Percentiles rank a stretch among this genome's conserved stretches.
Evolutionary conservation across 1,284 basidiomycete genomes (phyloP).

Genomic region (Apiotrichum gracile): DNA sequence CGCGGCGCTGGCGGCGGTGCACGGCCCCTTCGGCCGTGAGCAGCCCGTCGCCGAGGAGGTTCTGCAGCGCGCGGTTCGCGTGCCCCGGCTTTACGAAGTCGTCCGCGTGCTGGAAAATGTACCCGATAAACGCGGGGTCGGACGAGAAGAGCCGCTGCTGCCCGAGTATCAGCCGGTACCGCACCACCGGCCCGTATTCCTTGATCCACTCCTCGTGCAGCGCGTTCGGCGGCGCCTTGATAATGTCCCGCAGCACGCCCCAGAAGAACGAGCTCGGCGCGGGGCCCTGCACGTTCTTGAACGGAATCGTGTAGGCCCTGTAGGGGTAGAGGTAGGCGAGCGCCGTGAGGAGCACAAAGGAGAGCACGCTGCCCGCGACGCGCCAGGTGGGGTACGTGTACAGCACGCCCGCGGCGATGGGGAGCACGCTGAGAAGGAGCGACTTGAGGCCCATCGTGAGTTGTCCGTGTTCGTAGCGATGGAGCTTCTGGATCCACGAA

Average conservation of each 20-base stretch:
- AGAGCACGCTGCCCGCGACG: background rate
- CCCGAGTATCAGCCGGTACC: slow-evolving; percentile 17
- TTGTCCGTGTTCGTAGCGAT: too few species aligned
- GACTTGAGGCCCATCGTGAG: background rate
- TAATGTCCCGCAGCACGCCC: slow-evolving; percentile 17
- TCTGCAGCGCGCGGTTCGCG: slow-evolving; percentile 54
- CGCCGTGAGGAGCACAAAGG: background rate
- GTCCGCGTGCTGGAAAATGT: slow-evolving; percentile 58
- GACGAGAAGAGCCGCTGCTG: slow-evolving; percentile 53
- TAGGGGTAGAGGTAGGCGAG: slow-evolving; percentile 11
- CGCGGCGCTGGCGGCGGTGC: slow-evolving; percentile 53
- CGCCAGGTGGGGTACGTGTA: background rate
- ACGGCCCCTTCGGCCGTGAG: slow-evolving; percentile 49
- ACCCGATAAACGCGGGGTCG: slow-evolving; percentile 57
- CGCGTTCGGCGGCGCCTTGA: slow-evolving; percentile 12
- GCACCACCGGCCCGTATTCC: slow-evolving; percentile 21
- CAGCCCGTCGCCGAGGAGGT: slow-evolving; percentile 39
- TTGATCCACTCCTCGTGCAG: slow-evolving; percentile 20
- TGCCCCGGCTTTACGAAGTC: slow-evolving; percentile 63
- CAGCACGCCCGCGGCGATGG: background rate
- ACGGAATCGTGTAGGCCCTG: background rate
- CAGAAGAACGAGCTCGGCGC: slow-evolving; percentile 9
- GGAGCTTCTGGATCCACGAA: too few species aligned
- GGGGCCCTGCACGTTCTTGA: slow-evolving; percentile 18
- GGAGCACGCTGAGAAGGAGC: background rate